Evolutionary conservation across 768 basidiomycete species (phyloP).

Genomic region (Melanogaster broomeanus): DNA sequence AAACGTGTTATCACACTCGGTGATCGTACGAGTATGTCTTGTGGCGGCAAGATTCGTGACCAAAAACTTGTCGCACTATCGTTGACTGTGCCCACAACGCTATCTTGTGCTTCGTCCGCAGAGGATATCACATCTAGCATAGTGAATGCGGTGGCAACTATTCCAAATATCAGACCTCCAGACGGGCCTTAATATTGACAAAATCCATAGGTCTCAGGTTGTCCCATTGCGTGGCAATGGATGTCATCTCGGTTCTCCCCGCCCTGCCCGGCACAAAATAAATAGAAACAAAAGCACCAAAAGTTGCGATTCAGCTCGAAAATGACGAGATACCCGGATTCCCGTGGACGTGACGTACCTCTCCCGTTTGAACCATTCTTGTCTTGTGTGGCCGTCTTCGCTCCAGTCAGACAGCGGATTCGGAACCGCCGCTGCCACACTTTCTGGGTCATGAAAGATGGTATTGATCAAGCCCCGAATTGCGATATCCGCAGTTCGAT

Average conservation of each 20-base stretch:
- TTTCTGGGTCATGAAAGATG: constrained; percentile 43
- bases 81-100: not conserved
- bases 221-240: constrained; percentile 50
- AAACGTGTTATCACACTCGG: too few relatives aligned
- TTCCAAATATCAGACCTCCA: constrained; percentile 49
- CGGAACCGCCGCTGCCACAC: constrained; percentile 30
- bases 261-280: constrained; percentile 37
- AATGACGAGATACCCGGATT: constrained; percentile 4
- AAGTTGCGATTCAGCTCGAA: constrained; percentile 9
- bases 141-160: constrained; percentile 16
- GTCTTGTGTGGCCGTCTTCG: constrained; percentile 48
- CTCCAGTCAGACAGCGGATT: constrained; percentile 50
- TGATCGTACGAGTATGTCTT: too few relatives aligned
- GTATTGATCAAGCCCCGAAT: constrained; percentile 54
- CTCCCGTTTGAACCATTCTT: constrained; percentile 62
- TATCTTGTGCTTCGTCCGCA: constrained; percentile 11
- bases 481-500: constrained; percentile 54
- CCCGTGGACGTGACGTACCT: constrained; percentile 40
- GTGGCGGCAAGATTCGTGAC: too few relatives aligned
- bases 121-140: constrained; percentile 19
- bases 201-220: constrained; percentile 53
- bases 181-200: constrained; percentile 50
- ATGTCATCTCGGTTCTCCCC: constrained; percentile 57
- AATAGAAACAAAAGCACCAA: not conserved
- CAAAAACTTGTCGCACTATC: too few relatives aligned